phyloP scores from a whole-genome alignment of 2,329 filamentous ascomycete genomes.

The Nothophoma quercina region DNA sequence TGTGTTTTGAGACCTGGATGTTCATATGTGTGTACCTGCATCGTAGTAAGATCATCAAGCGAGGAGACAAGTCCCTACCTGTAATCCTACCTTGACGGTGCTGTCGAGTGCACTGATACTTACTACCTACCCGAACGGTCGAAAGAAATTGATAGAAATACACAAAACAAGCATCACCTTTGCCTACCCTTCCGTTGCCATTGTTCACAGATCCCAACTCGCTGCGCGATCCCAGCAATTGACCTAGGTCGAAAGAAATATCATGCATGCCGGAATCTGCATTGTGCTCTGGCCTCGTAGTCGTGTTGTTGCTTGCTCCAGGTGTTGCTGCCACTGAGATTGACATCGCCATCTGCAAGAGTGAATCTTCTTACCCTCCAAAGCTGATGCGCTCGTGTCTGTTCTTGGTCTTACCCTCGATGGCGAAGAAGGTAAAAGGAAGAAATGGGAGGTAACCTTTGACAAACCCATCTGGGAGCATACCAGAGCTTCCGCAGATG shows the following conservation, averaged over 20 bases:
- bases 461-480: slow-evolving; percentile 47
- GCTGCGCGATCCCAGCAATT: no score
- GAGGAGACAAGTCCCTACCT: slow-evolving; percentile 38
- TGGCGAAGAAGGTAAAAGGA: slow-evolving; percentile 42
- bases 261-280: no score
- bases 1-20: background rate
- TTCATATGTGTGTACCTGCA: background rate
- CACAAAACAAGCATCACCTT: slow-evolving; percentile 33
- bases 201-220: no score
- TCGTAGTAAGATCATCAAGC: slow-evolving; percentile 39
- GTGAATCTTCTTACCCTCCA: slow-evolving; percentile 39
- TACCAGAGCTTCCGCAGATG: slow-evolving; percentile 15
- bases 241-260: background rate
- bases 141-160: slow-evolving; percentile 14
- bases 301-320: no score
- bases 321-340: no score
- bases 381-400: slow-evolving; percentile 12
- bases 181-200: slow-evolving; percentile 36
- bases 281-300: no score
- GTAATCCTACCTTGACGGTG: slow-evolving; percentile 37
- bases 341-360: slow-evolving; percentile 6
- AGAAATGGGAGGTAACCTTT: slow-evolving; percentile 47
- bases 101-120: slow-evolving; percentile 22
- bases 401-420: slow-evolving; percentile 46
- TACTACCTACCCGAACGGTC: slow-evolving; percentile 37